phyloP scores from a whole-genome alignment of 1,284 basidiomycete species.

The Abortiporus biennis region DNA sequence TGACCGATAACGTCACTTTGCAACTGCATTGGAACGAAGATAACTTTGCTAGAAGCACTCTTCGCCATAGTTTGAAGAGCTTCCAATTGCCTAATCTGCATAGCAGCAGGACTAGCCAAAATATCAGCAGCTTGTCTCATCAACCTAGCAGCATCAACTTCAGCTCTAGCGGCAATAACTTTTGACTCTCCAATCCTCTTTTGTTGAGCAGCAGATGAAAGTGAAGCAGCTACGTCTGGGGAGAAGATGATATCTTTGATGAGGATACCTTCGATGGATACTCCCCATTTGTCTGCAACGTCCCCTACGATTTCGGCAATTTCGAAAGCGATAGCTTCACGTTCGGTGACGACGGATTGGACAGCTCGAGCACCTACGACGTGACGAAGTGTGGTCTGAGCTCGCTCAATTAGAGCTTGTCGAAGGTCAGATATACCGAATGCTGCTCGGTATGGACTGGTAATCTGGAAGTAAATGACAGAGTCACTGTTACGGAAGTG shows the following conservation, averaged over 20 bases:
- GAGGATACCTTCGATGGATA: constrained; percentile 90
- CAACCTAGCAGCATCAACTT: constrained; percentile 90
- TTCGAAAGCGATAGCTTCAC: constrained; percentile 93
- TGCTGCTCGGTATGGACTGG: constrained; percentile 83
- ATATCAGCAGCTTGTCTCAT: constrained; percentile 95
- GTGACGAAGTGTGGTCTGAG: constrained; percentile 92
- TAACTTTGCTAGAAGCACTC: constrained; percentile 77
- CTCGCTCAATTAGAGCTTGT: constrained; percentile 84
- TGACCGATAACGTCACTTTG: constrained; percentile 65
- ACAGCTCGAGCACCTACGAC: constrained; percentile 89
- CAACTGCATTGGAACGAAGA: constrained; percentile 92
- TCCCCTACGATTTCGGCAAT: constrained; percentile 92
- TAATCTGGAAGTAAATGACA: constrained; percentile 88
- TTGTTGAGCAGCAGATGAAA: constrained; percentile 91
- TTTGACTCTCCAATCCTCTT: constrained; percentile 94
- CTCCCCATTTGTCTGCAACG: constrained; percentile 89
- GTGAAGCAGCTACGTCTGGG: constrained; percentile 83
- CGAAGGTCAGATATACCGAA: constrained; percentile 89
- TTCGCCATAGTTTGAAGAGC: constrained; percentile 73
- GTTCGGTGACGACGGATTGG: constrained; percentile 83
- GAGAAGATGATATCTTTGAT: constrained; percentile 94
- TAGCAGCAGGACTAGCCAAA: constrained; percentile 87
- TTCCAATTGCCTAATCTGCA: constrained; percentile 96
- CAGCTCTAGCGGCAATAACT: constrained; percentile 93
- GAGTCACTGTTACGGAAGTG: constrained; percentile 82